These are phyloP conservation scores for Mucor velutinosus DNA, from an alignment of 371 early-diverging fungal genomes.

Conservation along the genomic window DNA sequence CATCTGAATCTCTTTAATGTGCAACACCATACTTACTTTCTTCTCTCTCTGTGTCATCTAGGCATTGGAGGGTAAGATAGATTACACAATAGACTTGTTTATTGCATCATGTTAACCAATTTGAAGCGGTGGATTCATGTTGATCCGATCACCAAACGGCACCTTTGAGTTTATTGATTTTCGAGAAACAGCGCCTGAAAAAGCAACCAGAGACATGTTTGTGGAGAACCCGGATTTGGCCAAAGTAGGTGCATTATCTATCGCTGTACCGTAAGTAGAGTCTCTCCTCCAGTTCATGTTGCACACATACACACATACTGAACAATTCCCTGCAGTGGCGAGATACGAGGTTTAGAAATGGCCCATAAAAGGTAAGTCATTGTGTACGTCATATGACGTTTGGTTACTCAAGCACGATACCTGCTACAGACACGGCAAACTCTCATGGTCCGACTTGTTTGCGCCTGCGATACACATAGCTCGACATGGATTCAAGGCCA, in stretches of 20 bases:
- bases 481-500: conserved; percentile 78
- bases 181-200: conserved; percentile 92
- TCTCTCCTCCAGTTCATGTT: not conserved
- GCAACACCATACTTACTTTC: not conserved
- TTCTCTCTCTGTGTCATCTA: not conserved
- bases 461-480: conserved; percentile 81
- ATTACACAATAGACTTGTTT: not conserved
- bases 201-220: conserved; percentile 75
- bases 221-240: conserved; percentile 62
- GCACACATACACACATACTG: not conserved
- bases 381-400: not conserved
- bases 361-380: conserved; percentile 68
- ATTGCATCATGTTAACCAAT: not conserved
- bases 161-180: conserved; percentile 73
- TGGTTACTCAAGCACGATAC: not conserved
- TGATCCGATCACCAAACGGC: conserved; percentile 74
- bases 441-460: conserved; percentile 89
- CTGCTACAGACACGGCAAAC: conserved; percentile 65
- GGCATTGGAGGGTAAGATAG: conserved; percentile 48
- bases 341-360: conserved; percentile 83
- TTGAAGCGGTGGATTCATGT: conserved; percentile 93
- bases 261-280: conserved; percentile 90
- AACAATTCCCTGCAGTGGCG: conserved; percentile 59
- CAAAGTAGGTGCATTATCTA: conserved; percentile 77
- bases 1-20: no score